A percentile compares a stretch with the other conserved stretches of the same genome.
Evolutionary conservation across 2,329 filamentous ascomycete genomes (phyloP).

Genomic region (Alternaria ventricosa): DNA sequence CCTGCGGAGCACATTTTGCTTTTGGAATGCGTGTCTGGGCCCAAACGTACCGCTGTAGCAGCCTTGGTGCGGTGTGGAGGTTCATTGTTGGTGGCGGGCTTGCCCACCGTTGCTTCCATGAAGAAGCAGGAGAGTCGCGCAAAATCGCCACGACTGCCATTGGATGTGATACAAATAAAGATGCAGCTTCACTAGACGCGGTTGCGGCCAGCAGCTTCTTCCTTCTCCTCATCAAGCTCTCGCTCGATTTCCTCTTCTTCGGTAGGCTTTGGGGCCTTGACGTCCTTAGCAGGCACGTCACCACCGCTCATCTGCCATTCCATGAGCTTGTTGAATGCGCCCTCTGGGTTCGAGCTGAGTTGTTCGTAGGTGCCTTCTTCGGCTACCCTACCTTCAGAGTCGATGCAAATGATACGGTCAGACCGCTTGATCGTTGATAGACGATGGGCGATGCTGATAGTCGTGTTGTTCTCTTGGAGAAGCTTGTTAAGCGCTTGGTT

Average conservation of each 20-base stretch:
- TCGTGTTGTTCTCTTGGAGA: constrained; percentile 87
- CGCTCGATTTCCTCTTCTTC: constrained; percentile 60
- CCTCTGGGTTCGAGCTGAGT: constrained; percentile 73
- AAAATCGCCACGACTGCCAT: neutral
- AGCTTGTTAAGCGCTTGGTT: constrained; percentile 86
- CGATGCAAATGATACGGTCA: constrained; percentile 91
- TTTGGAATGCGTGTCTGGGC: neutral
- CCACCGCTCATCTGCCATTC: constrained; percentile 97
- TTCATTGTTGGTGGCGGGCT: neutral
- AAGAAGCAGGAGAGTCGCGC: neutral
- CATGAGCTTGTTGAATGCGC: constrained; percentile 95
- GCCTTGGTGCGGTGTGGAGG: neutral
- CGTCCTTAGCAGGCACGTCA: constrained; percentile 54
- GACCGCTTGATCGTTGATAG: constrained; percentile 96
- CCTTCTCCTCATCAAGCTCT: constrained; percentile 47
- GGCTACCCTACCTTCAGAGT: constrained; percentile 83
- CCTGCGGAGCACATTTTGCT: neutral
- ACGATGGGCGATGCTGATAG: constrained; percentile 95
- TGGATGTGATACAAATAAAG: neutral
- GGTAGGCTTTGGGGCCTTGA: constrained; percentile 46
- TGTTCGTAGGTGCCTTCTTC: constrained; percentile 86
- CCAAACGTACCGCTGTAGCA: neutral
- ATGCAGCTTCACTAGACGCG: constrained; percentile 14
- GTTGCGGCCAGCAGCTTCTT: constrained; percentile 40
- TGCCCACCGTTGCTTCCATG: neutral